Conservation (phyloP, 2,329 filamentous ascomycete genomes). For the Endothia cerciana region DNA sequence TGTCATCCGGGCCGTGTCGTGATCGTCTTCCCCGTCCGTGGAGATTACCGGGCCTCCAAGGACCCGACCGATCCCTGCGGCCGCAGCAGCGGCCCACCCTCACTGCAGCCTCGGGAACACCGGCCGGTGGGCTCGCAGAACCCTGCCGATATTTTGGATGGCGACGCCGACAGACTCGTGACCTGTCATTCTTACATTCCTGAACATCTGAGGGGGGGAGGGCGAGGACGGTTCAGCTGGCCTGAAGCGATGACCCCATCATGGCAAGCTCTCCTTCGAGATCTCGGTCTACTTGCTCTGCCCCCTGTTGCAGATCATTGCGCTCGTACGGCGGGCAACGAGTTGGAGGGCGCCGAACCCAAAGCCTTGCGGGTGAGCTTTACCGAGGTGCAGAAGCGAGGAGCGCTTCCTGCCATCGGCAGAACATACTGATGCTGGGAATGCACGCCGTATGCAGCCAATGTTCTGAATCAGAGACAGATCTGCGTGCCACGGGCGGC, state of each 20-base stretch:
- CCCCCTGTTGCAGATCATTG: background rate
- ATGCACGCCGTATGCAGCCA: conserved; percentile 14
- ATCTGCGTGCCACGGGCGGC: conserved; percentile 7
- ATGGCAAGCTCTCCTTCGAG: background rate
- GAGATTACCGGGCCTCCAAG: conserved; percentile 21
- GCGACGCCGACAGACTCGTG: background rate
- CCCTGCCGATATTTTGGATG: conserved; percentile 1
- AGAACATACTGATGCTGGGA: background rate
- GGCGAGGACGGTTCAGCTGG: background rate
- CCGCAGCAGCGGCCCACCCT: conserved; percentile 9
- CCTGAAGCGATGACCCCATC: background rate
- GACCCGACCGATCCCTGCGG: conserved; percentile 8
- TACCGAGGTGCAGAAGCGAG: background rate
- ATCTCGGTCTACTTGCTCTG: background rate
- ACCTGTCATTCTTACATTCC: background rate
- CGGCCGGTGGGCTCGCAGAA: conserved; percentile 9
- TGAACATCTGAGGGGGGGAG: background rate
- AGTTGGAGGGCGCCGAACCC: background rate
- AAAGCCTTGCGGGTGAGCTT: background rate
- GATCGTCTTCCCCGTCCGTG: conserved; percentile 17
- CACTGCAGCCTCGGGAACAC: conserved; percentile 12
- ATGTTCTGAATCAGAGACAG: conserved; percentile 8
- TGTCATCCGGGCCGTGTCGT: conserved; percentile 1
- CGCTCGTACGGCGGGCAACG: no score
- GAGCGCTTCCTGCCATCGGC: background rate